Evolutionary conservation across 1,284 basidiomycete genomes (phyloP), one percentile per base, ranked within the genome.

Genomic region (Melampsora americana): DNA sequence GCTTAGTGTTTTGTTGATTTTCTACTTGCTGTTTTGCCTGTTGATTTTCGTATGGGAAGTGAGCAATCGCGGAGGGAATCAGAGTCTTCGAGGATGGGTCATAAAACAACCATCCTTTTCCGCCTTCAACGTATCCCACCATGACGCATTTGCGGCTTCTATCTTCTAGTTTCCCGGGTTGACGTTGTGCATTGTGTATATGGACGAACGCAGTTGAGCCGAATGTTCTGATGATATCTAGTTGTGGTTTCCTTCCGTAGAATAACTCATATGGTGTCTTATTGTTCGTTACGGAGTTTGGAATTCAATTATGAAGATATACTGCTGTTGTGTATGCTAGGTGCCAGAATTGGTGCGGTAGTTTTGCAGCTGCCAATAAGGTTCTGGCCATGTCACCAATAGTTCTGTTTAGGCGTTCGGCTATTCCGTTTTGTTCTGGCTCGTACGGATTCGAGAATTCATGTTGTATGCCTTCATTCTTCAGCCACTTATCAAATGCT

Each of bases 371-470:
- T n/a, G 30, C 20, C 18, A 69, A 50, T 30, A 69, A 56, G 18
- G 67, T 56, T 30, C 32, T 53, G 1, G 46, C 67, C 67, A 59
- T 56, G 4, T 69, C 67, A 5, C 67, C 67, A 23, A 69, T 3
- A 5, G 67, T 69, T 12, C 67, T 9, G 50, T 69, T 69, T 7
- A 69, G 16, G 1, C 35, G 46, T 35, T 69, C 50, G 18, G 32
- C 67, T 4, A 26, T 30, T 23, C 67, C 46, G 59, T 69, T 69
- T 35, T 69, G 48, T 18, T 32, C 32, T 3, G 46, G 67, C 2
- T 30, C 2, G 35, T 69, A 69, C 5, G 67, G 48, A 12, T 28
- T 26, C 14, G 20, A 14, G 16, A 30, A 23, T 30, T 26, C 46
- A 2, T 46, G 42, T 5, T 2, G 2, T 5, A 61, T 61, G 2